phyloP scores from a whole-genome alignment of 2,329 filamentous ascomycete genomes.

The Cladosporium halotolerans region DNA sequence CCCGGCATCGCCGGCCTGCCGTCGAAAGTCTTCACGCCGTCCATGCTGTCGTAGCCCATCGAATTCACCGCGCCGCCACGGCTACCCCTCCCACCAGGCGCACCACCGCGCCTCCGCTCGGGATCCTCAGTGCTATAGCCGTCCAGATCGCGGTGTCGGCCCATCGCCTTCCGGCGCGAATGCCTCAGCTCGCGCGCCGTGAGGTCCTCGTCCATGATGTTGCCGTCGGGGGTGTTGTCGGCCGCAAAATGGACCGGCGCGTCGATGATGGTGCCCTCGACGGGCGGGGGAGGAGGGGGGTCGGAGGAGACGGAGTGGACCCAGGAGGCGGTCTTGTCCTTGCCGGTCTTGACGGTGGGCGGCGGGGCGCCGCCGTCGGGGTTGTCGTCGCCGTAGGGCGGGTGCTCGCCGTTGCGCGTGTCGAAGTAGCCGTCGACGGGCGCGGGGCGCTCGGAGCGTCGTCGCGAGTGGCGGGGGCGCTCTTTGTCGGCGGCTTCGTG shows the following conservation, averaged over 20 bases:
- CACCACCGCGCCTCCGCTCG: slow-evolving; percentile 20
- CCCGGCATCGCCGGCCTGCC: slow-evolving; percentile 32
- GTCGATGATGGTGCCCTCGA: slow-evolving; percentile 44
- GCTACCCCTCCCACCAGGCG: slow-evolving; percentile 24
- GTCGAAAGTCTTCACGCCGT: slow-evolving; percentile 35
- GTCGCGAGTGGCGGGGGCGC: slow-evolving; percentile 24
- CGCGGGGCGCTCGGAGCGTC: slow-evolving; percentile 28
- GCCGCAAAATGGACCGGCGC: slow-evolving; percentile 26
- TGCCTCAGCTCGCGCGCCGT: slow-evolving; percentile 28
- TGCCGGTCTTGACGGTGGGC: slow-evolving; percentile 21
- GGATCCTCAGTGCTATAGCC: slow-evolving; percentile 19
- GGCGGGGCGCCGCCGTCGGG: slow-evolving; percentile 23
- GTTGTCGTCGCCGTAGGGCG: slow-evolving; percentile 23
- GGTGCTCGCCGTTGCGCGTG: slow-evolving; percentile 34
- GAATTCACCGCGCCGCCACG: slow-evolving; percentile 24
- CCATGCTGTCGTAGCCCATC: slow-evolving; percentile 29
- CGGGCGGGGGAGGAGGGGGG: slow-evolving; percentile 41
- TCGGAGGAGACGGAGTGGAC: slow-evolving; percentile 41
- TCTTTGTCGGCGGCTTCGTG: slow-evolving; percentile 32
- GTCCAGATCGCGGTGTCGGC: slow-evolving; percentile 15
- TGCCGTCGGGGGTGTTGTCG: slow-evolving; percentile 20
- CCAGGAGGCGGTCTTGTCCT: slow-evolving; percentile 47
- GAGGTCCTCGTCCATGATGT: slow-evolving; percentile 20
- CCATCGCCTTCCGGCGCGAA: slow-evolving; percentile 16
- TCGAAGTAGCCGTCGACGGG: slow-evolving; percentile 41